Conservation (phyloP, 2,329 filamentous ascomycete genomes). For the Penicillium sp. region DNA sequence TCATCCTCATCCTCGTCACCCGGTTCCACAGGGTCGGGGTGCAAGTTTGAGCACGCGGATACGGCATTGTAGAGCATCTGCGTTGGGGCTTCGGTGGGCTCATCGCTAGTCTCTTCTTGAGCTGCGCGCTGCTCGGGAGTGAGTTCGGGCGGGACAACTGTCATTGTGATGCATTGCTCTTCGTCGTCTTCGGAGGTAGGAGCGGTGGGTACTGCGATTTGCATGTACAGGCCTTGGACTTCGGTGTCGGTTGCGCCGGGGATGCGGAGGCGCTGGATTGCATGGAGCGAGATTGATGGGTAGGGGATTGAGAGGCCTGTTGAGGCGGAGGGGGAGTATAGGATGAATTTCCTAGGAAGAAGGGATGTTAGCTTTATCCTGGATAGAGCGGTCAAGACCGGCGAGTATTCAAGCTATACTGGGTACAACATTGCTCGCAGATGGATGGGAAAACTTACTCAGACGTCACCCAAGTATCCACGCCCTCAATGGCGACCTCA, state of each 20-base stretch:
- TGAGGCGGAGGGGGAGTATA: conserved; percentile 45
- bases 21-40: conserved; percentile 51
- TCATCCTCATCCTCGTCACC: conserved; percentile 47
- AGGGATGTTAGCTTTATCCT: neutral
- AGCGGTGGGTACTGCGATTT: conserved; percentile 46
- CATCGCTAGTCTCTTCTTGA: conserved; percentile 32
- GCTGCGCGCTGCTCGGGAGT: conserved; percentile 31
- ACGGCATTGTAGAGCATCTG: conserved; percentile 53
- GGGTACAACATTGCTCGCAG: neutral
- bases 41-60: conserved; percentile 56
- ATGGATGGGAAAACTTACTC: conserved; percentile 43
- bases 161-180: conserved; percentile 51
- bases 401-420: neutral
- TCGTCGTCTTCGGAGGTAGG: conserved; percentile 43
- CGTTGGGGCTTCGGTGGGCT: conserved; percentile 47
- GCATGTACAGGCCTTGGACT: conserved; percentile 56
- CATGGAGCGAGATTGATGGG: conserved; percentile 56
- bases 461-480: conserved; percentile 57
- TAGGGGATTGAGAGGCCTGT: conserved; percentile 55
- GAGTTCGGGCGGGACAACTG: conserved; percentile 47
- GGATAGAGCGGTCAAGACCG: too few species aligned
- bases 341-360: conserved; percentile 50
- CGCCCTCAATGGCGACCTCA: conserved; percentile 46
- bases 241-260: conserved; percentile 37
- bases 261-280: conserved; percentile 52